Evolutionary conservation across 2,329 filamentous ascomycete genomes (phyloP).

Genomic region (Gaeumannomyces tritici): DNA sequence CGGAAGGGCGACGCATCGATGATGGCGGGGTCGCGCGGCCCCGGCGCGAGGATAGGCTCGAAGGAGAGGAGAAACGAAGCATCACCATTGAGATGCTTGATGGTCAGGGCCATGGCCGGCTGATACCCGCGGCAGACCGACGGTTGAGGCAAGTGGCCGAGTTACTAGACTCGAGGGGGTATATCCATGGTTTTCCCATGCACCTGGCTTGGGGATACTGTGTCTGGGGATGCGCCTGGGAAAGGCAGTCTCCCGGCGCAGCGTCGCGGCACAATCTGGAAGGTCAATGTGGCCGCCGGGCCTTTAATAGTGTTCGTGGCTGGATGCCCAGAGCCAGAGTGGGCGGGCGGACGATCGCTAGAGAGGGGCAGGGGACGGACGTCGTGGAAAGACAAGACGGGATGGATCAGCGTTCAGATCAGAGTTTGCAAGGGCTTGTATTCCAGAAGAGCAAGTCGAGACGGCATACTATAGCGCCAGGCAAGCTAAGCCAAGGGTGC

Average conservation of each 20-base stretch:
- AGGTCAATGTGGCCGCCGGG: neutral
- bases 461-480: neutral
- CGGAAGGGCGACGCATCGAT: slow-evolving; percentile 44
- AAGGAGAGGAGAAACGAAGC: slow-evolving; percentile 58
- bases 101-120: slow-evolving; percentile 47
- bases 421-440: neutral
- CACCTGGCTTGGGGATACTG: neutral
- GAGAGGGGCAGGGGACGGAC: too few relatives aligned
- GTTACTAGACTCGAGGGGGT: neutral
- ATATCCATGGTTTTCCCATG: neutral
- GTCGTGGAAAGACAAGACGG: neutral
- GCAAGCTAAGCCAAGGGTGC: slow-evolving; percentile 1
- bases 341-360: neutral
- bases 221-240: neutral
- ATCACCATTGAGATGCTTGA: slow-evolving; percentile 56
- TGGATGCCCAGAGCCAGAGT: neutral
- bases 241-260: neutral
- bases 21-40: neutral
- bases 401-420: neutral
- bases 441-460: neutral
- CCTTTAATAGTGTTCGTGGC: neutral
- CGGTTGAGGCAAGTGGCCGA: neutral
- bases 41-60: slow-evolving; percentile 34
- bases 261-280: neutral
- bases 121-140: neutral